Evolutionary conservation across 2,329 filamentous ascomycete genomes (phyloP).

Genomic region (Talaromyces sp.): DNA sequence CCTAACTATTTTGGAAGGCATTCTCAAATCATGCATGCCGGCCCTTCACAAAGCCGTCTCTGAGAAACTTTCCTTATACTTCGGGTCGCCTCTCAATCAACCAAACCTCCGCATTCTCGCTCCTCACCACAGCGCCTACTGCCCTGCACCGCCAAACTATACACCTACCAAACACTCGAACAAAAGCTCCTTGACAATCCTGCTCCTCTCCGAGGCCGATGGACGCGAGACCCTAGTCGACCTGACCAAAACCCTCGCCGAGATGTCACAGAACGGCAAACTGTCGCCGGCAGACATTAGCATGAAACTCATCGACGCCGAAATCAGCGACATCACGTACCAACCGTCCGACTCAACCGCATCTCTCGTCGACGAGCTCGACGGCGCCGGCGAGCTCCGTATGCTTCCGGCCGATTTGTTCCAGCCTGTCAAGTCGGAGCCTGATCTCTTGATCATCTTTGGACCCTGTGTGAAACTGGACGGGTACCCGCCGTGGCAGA

Average conservation of each 20-base stretch:
- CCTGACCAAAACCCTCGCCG: slow-evolving; percentile 84
- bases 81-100: slow-evolving; percentile 61
- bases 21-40: slow-evolving; percentile 85
- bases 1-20: slow-evolving; percentile 50
- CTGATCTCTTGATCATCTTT: slow-evolving; percentile 84
- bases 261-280: slow-evolving; percentile 91
- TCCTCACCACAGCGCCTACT: slow-evolving; percentile 57
- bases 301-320: slow-evolving; percentile 79
- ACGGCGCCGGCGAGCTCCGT: neutral
- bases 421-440: slow-evolving; percentile 68
- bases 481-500: slow-evolving; percentile 95
- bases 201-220: slow-evolving; percentile 82
- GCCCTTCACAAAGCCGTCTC: slow-evolving; percentile 74
- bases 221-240: slow-evolving; percentile 92
- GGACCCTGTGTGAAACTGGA: slow-evolving; percentile 75
- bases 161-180: slow-evolving; percentile 18
- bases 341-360: slow-evolving; percentile 20
- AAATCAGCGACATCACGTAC: slow-evolving; percentile 60
- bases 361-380: slow-evolving; percentile 7
- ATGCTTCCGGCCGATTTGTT: slow-evolving; percentile 8
- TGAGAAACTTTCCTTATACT: slow-evolving; percentile 79
- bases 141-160: slow-evolving; percentile 14
- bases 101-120: slow-evolving; percentile 68
- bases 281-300: slow-evolving; percentile 76
- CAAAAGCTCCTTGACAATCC: slow-evolving; percentile 49